A percentile compares a stretch with the other conserved stretches of the same genome.
Evolutionary conservation across 805 yeast species (phyloP).

Genomic region (Wilhelminamyces savonicus): DNA sequence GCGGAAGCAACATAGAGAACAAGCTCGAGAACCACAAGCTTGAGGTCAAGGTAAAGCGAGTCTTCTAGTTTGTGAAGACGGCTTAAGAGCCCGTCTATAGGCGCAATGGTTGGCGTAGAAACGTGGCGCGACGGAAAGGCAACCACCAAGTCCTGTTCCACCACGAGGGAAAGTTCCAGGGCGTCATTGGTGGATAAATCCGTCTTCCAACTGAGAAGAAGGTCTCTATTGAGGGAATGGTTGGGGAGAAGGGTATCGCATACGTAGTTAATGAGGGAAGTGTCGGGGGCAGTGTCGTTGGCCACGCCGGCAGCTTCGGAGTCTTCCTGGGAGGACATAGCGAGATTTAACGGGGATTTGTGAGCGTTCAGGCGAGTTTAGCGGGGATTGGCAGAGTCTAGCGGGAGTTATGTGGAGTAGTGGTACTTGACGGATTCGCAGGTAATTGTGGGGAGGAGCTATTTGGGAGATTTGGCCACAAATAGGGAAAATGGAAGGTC

Average conservation of each 20-base stretch:
- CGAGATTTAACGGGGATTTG: too few relatives aligned
- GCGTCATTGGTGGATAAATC: conserved; percentile 23
- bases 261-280: conserved; percentile 11
- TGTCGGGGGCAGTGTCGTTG: conserved; percentile 3
- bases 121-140: conserved; percentile 5
- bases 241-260: conserved; percentile 18
- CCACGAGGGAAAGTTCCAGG: conserved; percentile 12
- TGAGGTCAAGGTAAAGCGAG: conserved; percentile 21
- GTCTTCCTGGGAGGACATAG: too few relatives aligned
- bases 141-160: conserved; percentile 19
- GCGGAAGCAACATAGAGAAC: conserved; percentile 14
- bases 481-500: too few relatives aligned
- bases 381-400: too few relatives aligned
- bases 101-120: conserved; percentile 3
- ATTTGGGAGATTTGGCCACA: too few relatives aligned
- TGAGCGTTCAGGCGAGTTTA: too few relatives aligned
- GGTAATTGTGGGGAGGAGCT: too few relatives aligned
- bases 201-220: conserved; percentile 30
- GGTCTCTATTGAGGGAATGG: conserved; percentile 18
- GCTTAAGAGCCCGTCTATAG: conserved; percentile 9
- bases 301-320: too few relatives aligned
- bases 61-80: conserved; percentile 10
- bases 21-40: conserved; percentile 21
- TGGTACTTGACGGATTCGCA: too few relatives aligned
- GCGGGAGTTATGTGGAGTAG: too few relatives aligned